Conservation (phyloP, 2,329 filamentous ascomycete genomes). For the Penicillium capsulatum region DNA sequence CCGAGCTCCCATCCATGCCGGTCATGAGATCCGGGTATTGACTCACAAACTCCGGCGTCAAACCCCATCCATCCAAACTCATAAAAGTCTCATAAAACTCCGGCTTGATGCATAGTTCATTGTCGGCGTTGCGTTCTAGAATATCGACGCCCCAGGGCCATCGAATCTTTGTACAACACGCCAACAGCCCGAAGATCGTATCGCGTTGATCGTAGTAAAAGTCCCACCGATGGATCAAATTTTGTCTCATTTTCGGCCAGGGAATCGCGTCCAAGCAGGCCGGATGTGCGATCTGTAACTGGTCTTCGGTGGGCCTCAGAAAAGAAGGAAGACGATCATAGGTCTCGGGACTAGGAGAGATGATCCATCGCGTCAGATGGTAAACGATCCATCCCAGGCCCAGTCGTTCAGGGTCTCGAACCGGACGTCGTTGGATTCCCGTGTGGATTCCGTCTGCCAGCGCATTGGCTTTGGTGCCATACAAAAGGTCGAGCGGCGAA, state of each 20-base stretch:
- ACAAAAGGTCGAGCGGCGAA: conserved; percentile 26
- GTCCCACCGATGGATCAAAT: conserved; percentile 24
- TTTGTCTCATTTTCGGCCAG: conserved; percentile 23
- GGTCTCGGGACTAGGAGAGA: conserved; percentile 18
- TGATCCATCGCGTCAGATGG: conserved; percentile 22
- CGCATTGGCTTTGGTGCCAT: conserved; percentile 24
- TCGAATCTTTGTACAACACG: conserved; percentile 23
- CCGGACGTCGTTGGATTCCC: conserved; percentile 15
- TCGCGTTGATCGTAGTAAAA: conserved; percentile 15
- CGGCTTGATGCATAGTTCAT: conserved; percentile 17
- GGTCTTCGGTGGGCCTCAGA: conserved; percentile 16
- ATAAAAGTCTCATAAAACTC: conserved; percentile 21
- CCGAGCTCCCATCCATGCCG: conserved; percentile 16
- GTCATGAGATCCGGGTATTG: conserved; percentile 22
- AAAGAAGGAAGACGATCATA: conserved; percentile 19
- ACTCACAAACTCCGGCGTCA: conserved; percentile 25
- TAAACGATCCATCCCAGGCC: conserved; percentile 22
- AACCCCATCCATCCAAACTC: conserved; percentile 21
- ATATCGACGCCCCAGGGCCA: conserved; percentile 26
- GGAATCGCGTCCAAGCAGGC: conserved; percentile 18
- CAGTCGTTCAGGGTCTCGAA: conserved; percentile 26
- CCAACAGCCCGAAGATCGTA: conserved; percentile 14
- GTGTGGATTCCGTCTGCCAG: conserved; percentile 25
- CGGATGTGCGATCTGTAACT: conserved; percentile 20
- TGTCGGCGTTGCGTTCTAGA: conserved; percentile 19